Evolutionary conservation across 1,284 basidiomycete species (phyloP).

Genomic region (Cystobasidium pallidum): DNA sequence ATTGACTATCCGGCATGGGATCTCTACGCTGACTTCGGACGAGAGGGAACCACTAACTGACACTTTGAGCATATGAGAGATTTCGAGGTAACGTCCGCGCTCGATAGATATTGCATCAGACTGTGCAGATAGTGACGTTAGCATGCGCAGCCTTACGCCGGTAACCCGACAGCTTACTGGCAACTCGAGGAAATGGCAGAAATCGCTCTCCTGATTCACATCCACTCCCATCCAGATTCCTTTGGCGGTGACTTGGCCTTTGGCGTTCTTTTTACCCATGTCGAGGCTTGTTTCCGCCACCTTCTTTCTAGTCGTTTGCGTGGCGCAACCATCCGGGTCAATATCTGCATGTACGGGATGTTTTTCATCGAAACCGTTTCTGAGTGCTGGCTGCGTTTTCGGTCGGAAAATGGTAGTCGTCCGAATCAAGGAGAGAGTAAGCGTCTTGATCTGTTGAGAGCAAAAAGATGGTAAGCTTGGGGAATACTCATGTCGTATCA

Average conservation of each 20-base stretch:
- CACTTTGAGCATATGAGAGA: slow-evolving; percentile 75
- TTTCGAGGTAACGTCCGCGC: slow-evolving; percentile 76
- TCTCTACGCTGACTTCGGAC: slow-evolving; percentile 67
- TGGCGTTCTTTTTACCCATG: slow-evolving; percentile 67
- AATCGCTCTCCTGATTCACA: slow-evolving; percentile 66
- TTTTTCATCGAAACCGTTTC: slow-evolving; percentile 44
- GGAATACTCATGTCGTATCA: too few relatives aligned
- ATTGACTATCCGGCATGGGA: slow-evolving; percentile 75
- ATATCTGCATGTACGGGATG: slow-evolving; percentile 50
- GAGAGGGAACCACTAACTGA: slow-evolving; percentile 69
- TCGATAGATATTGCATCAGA: slow-evolving; percentile 72
- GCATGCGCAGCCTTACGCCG: neutral
- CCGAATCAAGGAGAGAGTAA: slow-evolving; percentile 71
- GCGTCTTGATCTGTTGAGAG: slow-evolving; percentile 59
- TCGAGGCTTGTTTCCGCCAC: slow-evolving; percentile 69
- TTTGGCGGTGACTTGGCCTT: slow-evolving; percentile 74
- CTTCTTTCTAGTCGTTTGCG: slow-evolving; percentile 66
- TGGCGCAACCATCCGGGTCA: slow-evolving; percentile 63
- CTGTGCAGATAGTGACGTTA: slow-evolving; percentile 56
- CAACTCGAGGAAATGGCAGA: slow-evolving; percentile 68
- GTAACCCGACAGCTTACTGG: slow-evolving; percentile 65
- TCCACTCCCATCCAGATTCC: slow-evolving; percentile 85
- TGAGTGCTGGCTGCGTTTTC: slow-evolving; percentile 59
- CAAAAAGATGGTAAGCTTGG: neutral
- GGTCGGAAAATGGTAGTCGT: slow-evolving; percentile 72